Conservation (phyloP, 1,139 yeast genomes). For the Geotrichum restrictum region DNA sequence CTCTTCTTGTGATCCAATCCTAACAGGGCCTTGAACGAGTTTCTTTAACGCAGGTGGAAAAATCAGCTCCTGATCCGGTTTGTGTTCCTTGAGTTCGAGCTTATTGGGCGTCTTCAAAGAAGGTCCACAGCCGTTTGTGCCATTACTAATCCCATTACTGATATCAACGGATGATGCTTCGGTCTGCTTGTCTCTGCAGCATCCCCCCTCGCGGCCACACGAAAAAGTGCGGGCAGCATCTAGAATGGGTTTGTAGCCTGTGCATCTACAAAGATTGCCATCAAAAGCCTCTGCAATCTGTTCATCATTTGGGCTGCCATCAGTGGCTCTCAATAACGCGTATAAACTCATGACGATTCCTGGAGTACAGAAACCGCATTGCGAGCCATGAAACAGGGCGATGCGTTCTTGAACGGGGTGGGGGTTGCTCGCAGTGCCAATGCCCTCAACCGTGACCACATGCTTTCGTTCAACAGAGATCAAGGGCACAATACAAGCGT, state of each 20-base stretch:
- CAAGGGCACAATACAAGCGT: conserved; percentile 46
- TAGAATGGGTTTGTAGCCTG: conserved; percentile 48
- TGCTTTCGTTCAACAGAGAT: conserved; percentile 46
- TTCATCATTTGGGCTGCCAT: conserved; percentile 41
- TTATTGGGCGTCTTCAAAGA: conserved; percentile 37
- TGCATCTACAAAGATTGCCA: conserved; percentile 47
- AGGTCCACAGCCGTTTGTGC: conserved; percentile 5
- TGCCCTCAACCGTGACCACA: conserved; percentile 46
- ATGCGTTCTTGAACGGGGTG: conserved; percentile 48
- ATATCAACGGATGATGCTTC: no score
- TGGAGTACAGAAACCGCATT: conserved; percentile 50
- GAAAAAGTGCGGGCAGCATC: conserved; percentile 46
- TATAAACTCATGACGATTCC: conserved; percentile 49
- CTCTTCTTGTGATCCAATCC: conserved; percentile 34
- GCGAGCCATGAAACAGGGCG: conserved; percentile 48
- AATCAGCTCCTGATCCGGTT: conserved; percentile 40
- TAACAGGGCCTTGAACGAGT: conserved; percentile 35
- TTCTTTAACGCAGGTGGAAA: conserved; percentile 42
- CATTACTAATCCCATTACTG: conserved; percentile 1
- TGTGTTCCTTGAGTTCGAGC: conserved; percentile 39
- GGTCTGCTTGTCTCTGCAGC: conserved; percentile 29
- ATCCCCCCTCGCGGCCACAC: conserved; percentile 27
- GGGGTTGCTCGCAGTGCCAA: conserved; percentile 41
- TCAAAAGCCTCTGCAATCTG: conserved; percentile 45
- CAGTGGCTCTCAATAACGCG: conserved; percentile 40